Conservation (phyloP, 805 yeast species). For the Ogataea glucozyma region DNA sequence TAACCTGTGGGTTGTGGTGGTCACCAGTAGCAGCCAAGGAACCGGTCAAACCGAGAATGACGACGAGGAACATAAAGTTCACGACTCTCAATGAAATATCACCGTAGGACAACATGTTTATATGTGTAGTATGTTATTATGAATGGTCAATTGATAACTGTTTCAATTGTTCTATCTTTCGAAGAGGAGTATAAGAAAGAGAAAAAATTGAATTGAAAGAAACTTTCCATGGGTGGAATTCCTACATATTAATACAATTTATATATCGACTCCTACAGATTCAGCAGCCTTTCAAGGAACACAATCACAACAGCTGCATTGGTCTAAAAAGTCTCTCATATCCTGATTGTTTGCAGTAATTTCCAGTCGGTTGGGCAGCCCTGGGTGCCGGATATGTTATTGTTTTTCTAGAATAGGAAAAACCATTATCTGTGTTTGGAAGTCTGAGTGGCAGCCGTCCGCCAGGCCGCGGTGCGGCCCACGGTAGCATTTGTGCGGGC, state of each 20-base stretch:
- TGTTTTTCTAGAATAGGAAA: constrained; percentile 18
- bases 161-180: not conserved
- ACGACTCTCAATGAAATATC: constrained; percentile 74
- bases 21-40: constrained; percentile 72
- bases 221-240: constrained; percentile 12
- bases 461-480: constrained; percentile 2
- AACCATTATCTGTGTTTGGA: constrained; percentile 5
- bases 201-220: constrained; percentile 9
- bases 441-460: constrained; percentile 4
- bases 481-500: constrained; percentile 2
- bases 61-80: constrained; percentile 74
- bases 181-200: not conserved
- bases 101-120: constrained; percentile 56
- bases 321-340: constrained; percentile 7
- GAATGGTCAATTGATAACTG: constrained; percentile 7
- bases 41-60: constrained; percentile 85
- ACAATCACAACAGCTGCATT: constrained; percentile 9
- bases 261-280: constrained; percentile 1
- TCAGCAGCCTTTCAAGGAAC: constrained; percentile 9
- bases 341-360: constrained; percentile 13
- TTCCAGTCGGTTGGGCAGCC: constrained; percentile 20
- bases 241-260: constrained; percentile 13
- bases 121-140: not conserved
- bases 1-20: constrained; percentile 72
- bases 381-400: constrained; percentile 17